Base-by-base conservation (phyloP, 2,329 filamentous ascomycete species). In the Claviceps paspali region DNA sequence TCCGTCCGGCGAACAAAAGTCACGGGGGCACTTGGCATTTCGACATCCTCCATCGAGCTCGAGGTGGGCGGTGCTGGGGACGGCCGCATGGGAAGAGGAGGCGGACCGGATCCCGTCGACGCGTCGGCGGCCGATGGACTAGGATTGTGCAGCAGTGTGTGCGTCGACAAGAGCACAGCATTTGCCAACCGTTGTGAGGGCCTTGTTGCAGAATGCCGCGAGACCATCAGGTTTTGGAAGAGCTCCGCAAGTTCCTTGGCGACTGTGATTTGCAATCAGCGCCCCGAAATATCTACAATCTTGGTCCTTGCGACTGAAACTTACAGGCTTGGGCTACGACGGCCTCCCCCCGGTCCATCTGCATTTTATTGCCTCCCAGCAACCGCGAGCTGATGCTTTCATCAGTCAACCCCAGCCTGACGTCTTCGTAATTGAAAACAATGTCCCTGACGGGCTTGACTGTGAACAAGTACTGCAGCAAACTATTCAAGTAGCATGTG, bases 401-500 rank as follows among this genome's bases (percentile, higher is more conserved):
- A 29, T 78, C 74, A 7, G 70, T 71, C 4, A 82, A 57, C 3
- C 79, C 72, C 51, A 91, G 73, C 45, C 79, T 73, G 49, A 79
- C 73, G 4, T 75, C 58, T 19, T 88, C 76, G 46, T 83, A 84
- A 35, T 84, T 67, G 40, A 92, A 65, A 3, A 95, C 77, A 45
- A 95, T 72, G 5, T 91, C 71, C 35, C 88, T 75, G 22, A 96
- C 67, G 2, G 83, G 77, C 43, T 77, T 79, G 38, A 96, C 74
- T 0, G 87, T 92, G 54, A 93, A 95, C 46, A 95, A 81, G 53
- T 93, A 96, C 50, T 98, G 91, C 8, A 98, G 67, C 34, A 98
- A 71, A 59, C 88, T 96, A 63, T 98, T 98, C 38, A 98, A 68
- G 51, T 98, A 98, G 56, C 91, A 98, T 0, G 92, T 98, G 51